Conservation (phyloP, 768 basidiomycete species). For the Amanita subjunquillea region DNA sequence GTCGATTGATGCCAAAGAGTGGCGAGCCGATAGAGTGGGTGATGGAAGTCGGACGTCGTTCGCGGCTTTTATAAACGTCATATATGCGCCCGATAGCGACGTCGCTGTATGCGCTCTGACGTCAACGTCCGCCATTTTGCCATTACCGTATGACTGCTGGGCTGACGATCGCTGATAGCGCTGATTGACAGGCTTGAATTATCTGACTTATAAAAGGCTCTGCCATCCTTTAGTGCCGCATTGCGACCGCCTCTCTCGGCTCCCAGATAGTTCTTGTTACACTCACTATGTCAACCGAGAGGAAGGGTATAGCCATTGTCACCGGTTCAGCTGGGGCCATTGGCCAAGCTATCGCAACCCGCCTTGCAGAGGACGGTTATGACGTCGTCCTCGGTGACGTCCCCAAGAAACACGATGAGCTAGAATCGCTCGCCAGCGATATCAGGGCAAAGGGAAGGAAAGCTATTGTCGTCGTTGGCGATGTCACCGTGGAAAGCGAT, state of each 20-base stretch:
- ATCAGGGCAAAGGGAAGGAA: slow-evolving; percentile 13
- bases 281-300: neutral
- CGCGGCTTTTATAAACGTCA: neutral
- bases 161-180: too few relatives aligned
- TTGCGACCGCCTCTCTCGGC: too few relatives aligned
- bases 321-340: slow-evolving; percentile 5
- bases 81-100: too few relatives aligned
- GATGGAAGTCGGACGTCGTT: too few relatives aligned
- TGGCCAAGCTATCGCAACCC: slow-evolving; percentile 3
- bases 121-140: neutral
- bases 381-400: slow-evolving; percentile 2
- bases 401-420: neutral
- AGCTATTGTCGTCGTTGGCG: slow-evolving; percentile 15
- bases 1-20: neutral
- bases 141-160: too few relatives aligned
- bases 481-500: slow-evolving; percentile 24
- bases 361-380: slow-evolving; percentile 7
- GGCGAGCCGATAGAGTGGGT: neutral
- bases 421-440: slow-evolving; percentile 13
- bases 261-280: neutral
- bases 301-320: slow-evolving; percentile 3
- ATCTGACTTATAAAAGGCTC: too few relatives aligned
- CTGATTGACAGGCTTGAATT: too few relatives aligned
- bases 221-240: too few relatives aligned
- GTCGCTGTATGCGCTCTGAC: neutral